Conservation (phyloP, 1,139 yeast genomes). For the Magnusiomyces suaveolens region DNA sequence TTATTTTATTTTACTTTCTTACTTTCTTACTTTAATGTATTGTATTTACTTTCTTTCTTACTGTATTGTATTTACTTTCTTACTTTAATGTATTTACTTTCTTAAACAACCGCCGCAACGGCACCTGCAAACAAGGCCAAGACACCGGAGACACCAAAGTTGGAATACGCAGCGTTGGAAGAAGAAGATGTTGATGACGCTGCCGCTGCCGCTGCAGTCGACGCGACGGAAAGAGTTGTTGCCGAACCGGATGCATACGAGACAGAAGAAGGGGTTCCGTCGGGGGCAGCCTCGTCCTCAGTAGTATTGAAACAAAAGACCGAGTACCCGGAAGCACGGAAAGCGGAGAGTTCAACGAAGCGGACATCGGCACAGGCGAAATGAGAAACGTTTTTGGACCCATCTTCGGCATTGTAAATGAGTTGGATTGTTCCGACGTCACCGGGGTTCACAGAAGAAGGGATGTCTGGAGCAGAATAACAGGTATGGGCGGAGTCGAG, state of each 20-base stretch:
- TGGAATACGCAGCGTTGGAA: not conserved
- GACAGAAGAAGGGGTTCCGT: constrained; percentile 17
- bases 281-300: constrained; percentile 25
- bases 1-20: too few relatives aligned
- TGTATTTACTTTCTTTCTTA: too few relatives aligned
- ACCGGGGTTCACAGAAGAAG: constrained; percentile 31
- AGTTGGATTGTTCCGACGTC: constrained; percentile 37
- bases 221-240: constrained; percentile 14
- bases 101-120: constrained; percentile 14
- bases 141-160: constrained; percentile 13
- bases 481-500: constrained; percentile 38
- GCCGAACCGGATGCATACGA: constrained; percentile 18
- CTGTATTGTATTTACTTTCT: too few relatives aligned
- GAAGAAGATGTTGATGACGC: constrained; percentile 19
- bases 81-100: too few relatives aligned
- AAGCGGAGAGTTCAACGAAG: constrained; percentile 29
- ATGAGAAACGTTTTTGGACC: constrained; percentile 32
- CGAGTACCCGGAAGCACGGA: constrained; percentile 30
- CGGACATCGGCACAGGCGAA: constrained; percentile 35
- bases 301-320: constrained; percentile 36
- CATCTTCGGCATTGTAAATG: constrained; percentile 34
- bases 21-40: too few relatives aligned
- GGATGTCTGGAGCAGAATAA: constrained; percentile 35
- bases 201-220: constrained; percentile 19
- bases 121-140: constrained; percentile 17